Base-by-base conservation (phyloP, 2,329 filamentous ascomycete genomes). In the Rhexocercosporidium sp. region DNA sequence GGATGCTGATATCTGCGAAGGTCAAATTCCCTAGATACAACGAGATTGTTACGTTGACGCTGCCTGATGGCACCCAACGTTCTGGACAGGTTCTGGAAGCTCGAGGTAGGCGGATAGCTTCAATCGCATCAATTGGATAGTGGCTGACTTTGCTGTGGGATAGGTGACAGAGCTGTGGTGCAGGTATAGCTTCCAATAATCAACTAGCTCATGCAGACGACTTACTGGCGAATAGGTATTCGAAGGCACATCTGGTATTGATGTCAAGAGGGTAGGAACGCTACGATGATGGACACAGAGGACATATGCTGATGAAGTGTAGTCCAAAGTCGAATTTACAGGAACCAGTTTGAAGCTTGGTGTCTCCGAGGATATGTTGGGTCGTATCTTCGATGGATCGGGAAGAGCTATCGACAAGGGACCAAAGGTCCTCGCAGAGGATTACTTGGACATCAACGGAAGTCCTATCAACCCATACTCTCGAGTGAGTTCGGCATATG, bases 291-390 rank as follows among this genome's bases (percentile, higher is more conserved):
- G n/a, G 12, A 31, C 51, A 8, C 46, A 41, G 16, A n/a, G 49
- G 20, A 29, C 29, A 47, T 9, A 59, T 54, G 49, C 66, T 73
- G 65, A 75, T 64, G 31, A 18, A 34, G 62, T 16, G 73, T 77
- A 96, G 94, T 97, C 95, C 64, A 96, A 92, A 86, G 95, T 99
- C 80, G 93, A 99, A 80, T 98, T 99, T 81, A 96, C 92, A 37
- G 96, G 96, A 69, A 88, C 97, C 84, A 98, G 93, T 84, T 85
- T 99, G 84, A 98, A 98, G 88, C 92, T 99, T 62, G 96, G 96
- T 81, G 96, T 99, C 68, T 98, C 96, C 62, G 96, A 99, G 84
- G 96, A 99, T 85, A 99, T 99, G 96, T 83, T 99, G 82, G 96
- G 96, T 73, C 95, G 96, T 84, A 94, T 98, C 81, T 99, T 99